Conservation (phyloP, 164 flowering plant genomes). For the Sextonia rubra region DNA sequence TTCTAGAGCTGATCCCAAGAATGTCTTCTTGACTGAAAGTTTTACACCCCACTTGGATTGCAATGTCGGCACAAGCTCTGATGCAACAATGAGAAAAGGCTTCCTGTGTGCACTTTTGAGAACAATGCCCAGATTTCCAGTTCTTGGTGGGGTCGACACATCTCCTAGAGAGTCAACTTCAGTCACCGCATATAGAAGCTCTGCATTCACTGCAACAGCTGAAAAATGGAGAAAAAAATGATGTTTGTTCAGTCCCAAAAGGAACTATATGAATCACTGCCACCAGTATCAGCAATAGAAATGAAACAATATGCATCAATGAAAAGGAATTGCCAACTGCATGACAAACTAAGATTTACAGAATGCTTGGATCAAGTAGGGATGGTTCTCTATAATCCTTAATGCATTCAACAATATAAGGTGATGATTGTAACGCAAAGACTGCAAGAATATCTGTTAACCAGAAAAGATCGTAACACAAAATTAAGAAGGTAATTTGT, state of each 20-base stretch:
- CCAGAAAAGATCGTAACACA: too few relatives aligned
- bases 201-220: conserved; percentile 97
- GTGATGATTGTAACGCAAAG: not conserved
- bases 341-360: not conserved
- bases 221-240: conserved; percentile 21
- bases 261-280: not conserved
- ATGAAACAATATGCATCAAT: not conserved
- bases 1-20: conserved; percentile 81
- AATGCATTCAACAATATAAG: not conserved
- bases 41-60: conserved; percentile 78
- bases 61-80: conserved; percentile 67
- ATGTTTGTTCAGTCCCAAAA: conserved; percentile 1
- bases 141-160: conserved; percentile 31
- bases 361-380: not conserved
- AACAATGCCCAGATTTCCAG: conserved; percentile 49
- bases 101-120: conserved; percentile 44
- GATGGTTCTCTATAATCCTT: not conserved
- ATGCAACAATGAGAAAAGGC: conserved; percentile 65
- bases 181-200: conserved; percentile 75
- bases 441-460: too few relatives aligned
- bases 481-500: too few relatives aligned
- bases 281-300: conserved; percentile 1
- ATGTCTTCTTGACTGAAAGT: conserved; percentile 55
- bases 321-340: not conserved
- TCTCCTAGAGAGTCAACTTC: conserved; percentile 47